phyloP scores from a whole-genome alignment of 73 alveolate species.

The Blepharisma stoltei region DNA sequence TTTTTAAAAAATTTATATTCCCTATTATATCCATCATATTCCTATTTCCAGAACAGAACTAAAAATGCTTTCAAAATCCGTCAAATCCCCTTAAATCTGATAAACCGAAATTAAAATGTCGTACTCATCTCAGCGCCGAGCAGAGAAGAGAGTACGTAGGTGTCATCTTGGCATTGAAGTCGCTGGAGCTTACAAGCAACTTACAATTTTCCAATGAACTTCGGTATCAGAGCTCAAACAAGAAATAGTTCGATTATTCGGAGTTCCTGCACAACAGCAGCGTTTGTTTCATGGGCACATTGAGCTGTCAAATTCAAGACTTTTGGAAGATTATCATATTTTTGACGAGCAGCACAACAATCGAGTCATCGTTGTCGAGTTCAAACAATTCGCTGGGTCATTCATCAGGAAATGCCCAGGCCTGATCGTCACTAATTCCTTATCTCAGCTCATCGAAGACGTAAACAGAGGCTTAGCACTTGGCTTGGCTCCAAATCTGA shows the following conservation, averaged over 20 bases:
- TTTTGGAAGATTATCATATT: constrained; percentile 18
- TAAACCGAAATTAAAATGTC: no score
- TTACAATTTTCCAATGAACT: neutral
- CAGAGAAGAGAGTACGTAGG: neutral
- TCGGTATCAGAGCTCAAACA: constrained; percentile 13
- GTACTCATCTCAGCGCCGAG: neutral
- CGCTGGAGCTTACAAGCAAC: constrained; percentile 9
- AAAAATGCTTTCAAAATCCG: no score
- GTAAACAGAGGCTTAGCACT: constrained; percentile 57
- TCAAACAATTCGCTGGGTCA: neutral
- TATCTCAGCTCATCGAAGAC: constrained; percentile 33
- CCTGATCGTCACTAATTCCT: neutral
- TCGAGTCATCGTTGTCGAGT: neutral
- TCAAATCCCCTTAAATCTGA: no score
- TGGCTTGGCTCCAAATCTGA: constrained; percentile 87
- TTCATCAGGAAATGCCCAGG: constrained; percentile 12
- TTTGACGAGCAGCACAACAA: neutral
- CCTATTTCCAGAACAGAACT: no score
- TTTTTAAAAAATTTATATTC: no score
- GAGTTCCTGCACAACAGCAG: constrained; percentile 12
- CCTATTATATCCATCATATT: no score
- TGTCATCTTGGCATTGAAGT: constrained; percentile 1
- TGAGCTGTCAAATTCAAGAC: constrained; percentile 15
- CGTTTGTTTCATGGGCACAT: constrained; percentile 15
- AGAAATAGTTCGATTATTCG: neutral